These are phyloP conservation scores for Pittosporum tobira DNA, from an alignment of 129 eudicot species.

Conservation along the genomic window DNA sequence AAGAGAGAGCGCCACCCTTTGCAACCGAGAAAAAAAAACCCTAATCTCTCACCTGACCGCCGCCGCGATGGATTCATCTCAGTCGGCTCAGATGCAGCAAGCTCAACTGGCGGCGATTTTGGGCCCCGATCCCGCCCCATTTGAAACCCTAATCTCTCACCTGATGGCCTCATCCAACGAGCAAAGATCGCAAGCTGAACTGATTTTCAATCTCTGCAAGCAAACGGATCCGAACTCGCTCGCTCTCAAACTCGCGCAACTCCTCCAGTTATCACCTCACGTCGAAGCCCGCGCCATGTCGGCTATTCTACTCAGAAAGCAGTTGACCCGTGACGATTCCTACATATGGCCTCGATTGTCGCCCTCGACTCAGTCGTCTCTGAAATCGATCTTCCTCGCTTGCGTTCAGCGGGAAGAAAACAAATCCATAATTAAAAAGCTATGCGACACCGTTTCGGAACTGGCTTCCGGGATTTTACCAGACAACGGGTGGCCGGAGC, in stretches of 20 bases:
- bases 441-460: slow-evolving; percentile 89
- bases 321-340: slow-evolving; percentile 63
- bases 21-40: slow-evolving; percentile 26
- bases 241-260: slow-evolving; percentile 56
- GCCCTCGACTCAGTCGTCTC: slow-evolving; percentile 45
- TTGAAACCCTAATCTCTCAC: slow-evolving; percentile 84
- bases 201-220: slow-evolving; percentile 69
- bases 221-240: slow-evolving; percentile 78
- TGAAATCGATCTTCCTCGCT: slow-evolving; percentile 46
- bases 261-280: slow-evolving; percentile 60
- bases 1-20: slow-evolving; percentile 4
- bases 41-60: too few species aligned
- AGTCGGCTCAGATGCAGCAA: slow-evolving; percentile 57
- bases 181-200: slow-evolving; percentile 88
- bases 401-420: slow-evolving; percentile 63
- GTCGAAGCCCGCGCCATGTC: slow-evolving; percentile 90
- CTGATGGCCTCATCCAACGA: slow-evolving; percentile 92
- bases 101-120: slow-evolving; percentile 73
- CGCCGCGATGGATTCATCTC: slow-evolving; percentile 46
- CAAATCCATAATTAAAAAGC: slow-evolving; percentile 63
- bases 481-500: slow-evolving; percentile 79
- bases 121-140: slow-evolving; percentile 84
- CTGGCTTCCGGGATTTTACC: slow-evolving; percentile 72
- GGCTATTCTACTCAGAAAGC: slow-evolving; percentile 75
- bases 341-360: slow-evolving; percentile 65